Conservation (phyloP, 2,329 filamentous ascomycete species). For the Cercospora beticola region DNA sequence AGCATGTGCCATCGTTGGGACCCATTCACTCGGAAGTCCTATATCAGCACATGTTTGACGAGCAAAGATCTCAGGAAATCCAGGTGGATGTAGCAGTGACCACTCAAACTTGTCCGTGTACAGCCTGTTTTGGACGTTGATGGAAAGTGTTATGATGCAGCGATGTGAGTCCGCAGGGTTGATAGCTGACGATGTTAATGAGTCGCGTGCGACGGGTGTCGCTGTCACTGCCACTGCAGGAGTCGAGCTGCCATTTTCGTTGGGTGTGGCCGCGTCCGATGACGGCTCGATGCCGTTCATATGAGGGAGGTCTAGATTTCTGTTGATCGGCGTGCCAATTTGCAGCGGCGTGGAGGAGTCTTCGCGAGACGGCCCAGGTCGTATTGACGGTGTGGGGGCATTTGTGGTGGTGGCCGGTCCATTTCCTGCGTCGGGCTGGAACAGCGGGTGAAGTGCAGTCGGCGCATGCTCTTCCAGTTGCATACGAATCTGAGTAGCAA, state of each 20-base stretch:
- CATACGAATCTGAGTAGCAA: slow-evolving; percentile 90
- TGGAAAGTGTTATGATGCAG: slow-evolving; percentile 85
- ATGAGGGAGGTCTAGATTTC: slow-evolving; percentile 45
- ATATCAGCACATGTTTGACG: slow-evolving; percentile 90
- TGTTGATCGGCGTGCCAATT: slow-evolving; percentile 31
- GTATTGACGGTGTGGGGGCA: slow-evolving; percentile 37
- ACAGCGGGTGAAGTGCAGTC: slow-evolving; percentile 88
- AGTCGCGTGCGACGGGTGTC: slow-evolving; percentile 51
- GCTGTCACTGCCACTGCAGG: slow-evolving; percentile 68
- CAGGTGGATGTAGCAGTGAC: slow-evolving; percentile 88
- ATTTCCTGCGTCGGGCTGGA: slow-evolving; percentile 58
- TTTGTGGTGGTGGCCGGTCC: slow-evolving; percentile 33
- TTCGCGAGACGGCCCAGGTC: slow-evolving; percentile 50
- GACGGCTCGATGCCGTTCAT: slow-evolving; percentile 49
- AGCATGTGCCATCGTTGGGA: slow-evolving; percentile 88
- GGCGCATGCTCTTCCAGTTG: slow-evolving; percentile 96
- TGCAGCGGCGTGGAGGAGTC: slow-evolving; percentile 48
- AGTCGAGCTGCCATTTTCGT: slow-evolving; percentile 45
- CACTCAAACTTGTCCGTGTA: slow-evolving; percentile 98
- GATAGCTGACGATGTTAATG: slow-evolving; percentile 55
- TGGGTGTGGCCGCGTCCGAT: slow-evolving; percentile 48
- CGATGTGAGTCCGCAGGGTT: slow-evolving; percentile 94
- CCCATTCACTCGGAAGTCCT: slow-evolving; percentile 87
- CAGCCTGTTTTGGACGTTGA: slow-evolving; percentile 85
- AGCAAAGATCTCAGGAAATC: slow-evolving; percentile 88